Evolutionary conservation across 768 basidiomycete genomes (phyloP), one percentile per base, ranked within the genome.

Genomic region (Trametes punicea): DNA sequence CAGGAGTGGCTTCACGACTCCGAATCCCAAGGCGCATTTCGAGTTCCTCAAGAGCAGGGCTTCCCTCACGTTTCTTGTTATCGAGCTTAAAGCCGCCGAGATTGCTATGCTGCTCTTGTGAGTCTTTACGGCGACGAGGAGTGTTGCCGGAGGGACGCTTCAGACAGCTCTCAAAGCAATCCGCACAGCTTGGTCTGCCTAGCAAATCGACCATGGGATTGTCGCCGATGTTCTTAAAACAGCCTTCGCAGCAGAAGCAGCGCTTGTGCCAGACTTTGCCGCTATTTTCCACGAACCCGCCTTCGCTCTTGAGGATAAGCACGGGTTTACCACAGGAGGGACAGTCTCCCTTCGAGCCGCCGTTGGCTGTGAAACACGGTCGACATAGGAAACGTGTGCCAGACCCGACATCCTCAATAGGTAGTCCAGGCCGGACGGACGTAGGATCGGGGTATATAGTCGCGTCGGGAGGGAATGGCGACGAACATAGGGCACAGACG

Each of bases 401-500:
- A 20, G 59, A 59, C 29, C 57, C 57, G 30, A 53, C 46, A 23
- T 65, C 62, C n/a, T 55, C 44, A 11, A 51, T 58, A 18, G 63
- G 58, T 0, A 60, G 44, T 10, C 58, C 58, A n/a, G 62, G 65
- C 45, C 66, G 67, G 52, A 63, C 51, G 66, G 63, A 53, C 39
- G 68, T 51, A 34, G 86, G 87, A 63, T 91, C 85, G 1, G 91
- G 91, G 65, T 90, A 93, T 57, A 93, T 90, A 27, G 91, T 93
- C 20, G 87, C 82, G 67, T 93, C 90, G 2, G 90, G 90, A 31
- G 83, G 80, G 65, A 93, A 93, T 9, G 77, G 73, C 0, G 76
- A 69, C 15, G 75, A 72, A 66, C 91, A 93, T 11, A 82, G 67
- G 30, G 79, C 80, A 67, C 91, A 93, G 3, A 81, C 80, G 64